These are phyloP conservation scores for Adansonia madagascariensis DNA, from an alignment of 441 rosid genomes.

Conservation along the genomic window DNA sequence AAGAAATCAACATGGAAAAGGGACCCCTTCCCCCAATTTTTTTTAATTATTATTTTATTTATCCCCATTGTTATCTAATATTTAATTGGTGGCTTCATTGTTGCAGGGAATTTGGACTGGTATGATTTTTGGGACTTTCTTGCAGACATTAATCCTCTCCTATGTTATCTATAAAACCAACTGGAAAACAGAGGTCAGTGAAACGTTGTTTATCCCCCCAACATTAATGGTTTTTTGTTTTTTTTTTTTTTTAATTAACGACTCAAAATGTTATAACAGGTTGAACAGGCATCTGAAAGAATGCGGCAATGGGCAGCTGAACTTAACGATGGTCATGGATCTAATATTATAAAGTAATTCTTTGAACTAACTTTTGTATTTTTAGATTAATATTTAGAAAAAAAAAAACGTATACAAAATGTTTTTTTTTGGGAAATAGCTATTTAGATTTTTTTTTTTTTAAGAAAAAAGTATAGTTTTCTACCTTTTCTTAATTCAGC, in stretches of 20 bases:
- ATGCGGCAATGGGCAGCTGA: conserved; percentile 69
- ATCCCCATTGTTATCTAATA: too few relatives aligned
- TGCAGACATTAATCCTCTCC: conserved; percentile 75
- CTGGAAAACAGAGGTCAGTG: conserved; percentile 72
- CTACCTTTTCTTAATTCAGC: neutral
- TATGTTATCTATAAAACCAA: conserved; percentile 61
- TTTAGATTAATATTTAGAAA: too few relatives aligned
- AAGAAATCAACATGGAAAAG: neutral
- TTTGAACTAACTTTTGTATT: neutral
- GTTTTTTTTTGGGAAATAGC: neutral
- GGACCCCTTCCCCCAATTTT: neutral
- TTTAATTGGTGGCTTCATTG: neutral
- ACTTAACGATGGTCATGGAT: neutral
- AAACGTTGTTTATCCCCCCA: neutral
- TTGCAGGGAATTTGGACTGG: conserved; percentile 88
- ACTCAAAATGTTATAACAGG: conserved; percentile 40
- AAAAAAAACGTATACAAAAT: too few relatives aligned
- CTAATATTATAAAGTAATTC: neutral
- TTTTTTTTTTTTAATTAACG: too few relatives aligned
- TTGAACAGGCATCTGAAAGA: conserved; percentile 70
- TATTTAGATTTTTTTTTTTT: too few relatives aligned
- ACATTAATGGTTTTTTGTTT: too few relatives aligned
- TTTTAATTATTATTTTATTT: neutral
- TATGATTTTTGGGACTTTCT: conserved; percentile 76
- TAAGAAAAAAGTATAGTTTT: neutral